Base-by-base conservation (phyloP, 352 stramenopile genomes). In the Phytopythium ostracodes region DNA sequence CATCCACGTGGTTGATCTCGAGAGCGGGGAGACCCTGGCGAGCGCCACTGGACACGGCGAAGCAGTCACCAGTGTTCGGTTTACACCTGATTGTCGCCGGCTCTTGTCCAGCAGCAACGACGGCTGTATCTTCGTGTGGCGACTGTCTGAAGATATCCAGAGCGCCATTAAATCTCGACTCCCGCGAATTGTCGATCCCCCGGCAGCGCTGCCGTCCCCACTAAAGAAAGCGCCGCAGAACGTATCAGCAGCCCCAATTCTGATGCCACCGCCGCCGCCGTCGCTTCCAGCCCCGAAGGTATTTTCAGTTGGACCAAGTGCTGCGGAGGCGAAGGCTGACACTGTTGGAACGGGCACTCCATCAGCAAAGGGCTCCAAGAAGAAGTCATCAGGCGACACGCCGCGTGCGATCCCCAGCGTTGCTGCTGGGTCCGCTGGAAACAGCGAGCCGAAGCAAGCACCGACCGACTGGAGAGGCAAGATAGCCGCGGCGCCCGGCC, bases 61-160 rank as follows among this genome's bases (percentile, higher is more conserved):
- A 69, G 75, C 70, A 24, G 79, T 97, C 47, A 97, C 88, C 2
- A 77, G 77, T 2, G 53, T 96, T 53, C 73, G 85, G 55, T 98
- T 97, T 44, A 96, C 82, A 3, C 76, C 81, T 12, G 91, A 98
- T 60, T 96, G 92, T 38, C 77, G 85, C 15, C 71, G 88, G 8
- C 73, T 98, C 27, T 62, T 97, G n/a, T 92, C 87, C 4, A 68
- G 73, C 10, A 94, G 86, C 56, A 87, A 71, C 59, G 88, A 97
- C 63, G 85, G 91, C 4, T 96, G 83, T 40, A 79, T 97, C 44
- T 94, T 97, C 53, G 86, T 97, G 25, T 97, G 89, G 89, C 54
- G 89, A 52, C 72, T 96, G 14, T 76, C 80, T 4, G 80, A 93
- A 12, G 79, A 91, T 33, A 77, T 96, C 50, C 83, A 94, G 56